Evolutionary conservation across 2,329 filamentous ascomycete genomes (phyloP).

Genomic region (Biscogniauxia mediterranea): DNA sequence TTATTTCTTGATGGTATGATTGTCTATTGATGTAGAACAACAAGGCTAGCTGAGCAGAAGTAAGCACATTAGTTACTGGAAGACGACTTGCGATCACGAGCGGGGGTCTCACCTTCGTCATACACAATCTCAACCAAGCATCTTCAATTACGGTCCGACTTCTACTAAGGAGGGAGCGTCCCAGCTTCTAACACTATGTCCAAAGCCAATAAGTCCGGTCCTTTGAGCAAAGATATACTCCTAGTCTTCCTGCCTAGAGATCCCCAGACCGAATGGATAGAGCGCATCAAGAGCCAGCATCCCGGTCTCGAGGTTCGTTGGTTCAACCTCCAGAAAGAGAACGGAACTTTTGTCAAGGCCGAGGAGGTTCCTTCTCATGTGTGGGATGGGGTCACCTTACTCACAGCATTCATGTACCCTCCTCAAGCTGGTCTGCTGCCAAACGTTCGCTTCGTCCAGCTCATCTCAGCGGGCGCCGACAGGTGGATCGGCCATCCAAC

Average conservation of each 20-base stretch:
- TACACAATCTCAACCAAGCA: too few species aligned
- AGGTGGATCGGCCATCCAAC: slow-evolving; percentile 39
- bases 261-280: slow-evolving; percentile 36
- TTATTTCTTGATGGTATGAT: too few species aligned
- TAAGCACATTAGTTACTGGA: too few species aligned
- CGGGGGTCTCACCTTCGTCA: too few species aligned
- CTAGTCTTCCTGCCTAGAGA: slow-evolving; percentile 37
- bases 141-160: too few species aligned
- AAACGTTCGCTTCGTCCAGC: slow-evolving; percentile 44
- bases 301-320: slow-evolving; percentile 40
- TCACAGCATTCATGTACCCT: slow-evolving; percentile 32
- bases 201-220: neutral
- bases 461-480: slow-evolving; percentile 44
- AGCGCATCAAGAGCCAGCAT: slow-evolving; percentile 32
- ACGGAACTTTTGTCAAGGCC: slow-evolving; percentile 17
- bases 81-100: too few species aligned
- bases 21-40: too few species aligned
- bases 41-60: too few species aligned
- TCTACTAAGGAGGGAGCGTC: neutral
- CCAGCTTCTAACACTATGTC: neutral
- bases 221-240: slow-evolving; percentile 38
- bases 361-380: slow-evolving; percentile 31
- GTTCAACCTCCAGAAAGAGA: slow-evolving; percentile 20
- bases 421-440: slow-evolving; percentile 33
- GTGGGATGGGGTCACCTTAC: slow-evolving; percentile 42